A percentile compares a stretch with the other conserved stretches of the same genome.
Conservation (phyloP, 176 grass and related monocot genomes). For the Carex pumila region DNA sequence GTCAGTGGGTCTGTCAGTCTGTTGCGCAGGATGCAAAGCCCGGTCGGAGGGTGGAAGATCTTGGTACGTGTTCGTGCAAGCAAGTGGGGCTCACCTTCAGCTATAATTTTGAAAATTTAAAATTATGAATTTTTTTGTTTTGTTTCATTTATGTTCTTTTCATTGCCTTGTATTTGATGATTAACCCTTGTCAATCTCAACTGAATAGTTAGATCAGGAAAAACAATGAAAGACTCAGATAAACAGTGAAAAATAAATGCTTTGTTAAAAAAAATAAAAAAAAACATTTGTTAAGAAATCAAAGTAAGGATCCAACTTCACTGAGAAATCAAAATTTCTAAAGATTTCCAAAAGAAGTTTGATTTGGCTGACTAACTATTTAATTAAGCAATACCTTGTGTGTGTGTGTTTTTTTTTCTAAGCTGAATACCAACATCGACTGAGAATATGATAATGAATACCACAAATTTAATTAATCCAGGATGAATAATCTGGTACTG, state of each 20-base stretch:
- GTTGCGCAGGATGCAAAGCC: slow-evolving; percentile 18
- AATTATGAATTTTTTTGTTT: not conserved
- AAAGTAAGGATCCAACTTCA: not conserved
- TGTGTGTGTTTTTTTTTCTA: not conserved
- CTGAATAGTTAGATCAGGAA: not conserved
- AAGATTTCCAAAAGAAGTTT: not conserved
- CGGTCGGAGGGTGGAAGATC: slow-evolving; percentile 31
- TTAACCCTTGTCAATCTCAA: not conserved
- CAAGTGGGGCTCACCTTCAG: not conserved
- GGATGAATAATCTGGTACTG: not conserved
- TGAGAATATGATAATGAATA: not conserved
- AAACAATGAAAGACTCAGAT: not conserved
- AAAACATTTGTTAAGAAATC: not conserved
- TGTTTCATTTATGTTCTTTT: not conserved
- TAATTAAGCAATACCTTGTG: not conserved
- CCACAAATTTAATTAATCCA: not conserved
- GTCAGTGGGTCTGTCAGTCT: slow-evolving; percentile 8
- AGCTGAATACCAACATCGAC: not conserved
- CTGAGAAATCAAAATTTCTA: not conserved
- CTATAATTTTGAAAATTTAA: not conserved
- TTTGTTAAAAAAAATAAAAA: not conserved
- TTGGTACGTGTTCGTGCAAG: not conserved
- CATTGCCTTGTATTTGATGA: not conserved
- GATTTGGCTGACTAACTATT: not conserved
- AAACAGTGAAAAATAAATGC: not conserved